Percentiles rank a stretch among this genome's conserved stretches.
Conservation (phyloP, 208 protist species). For the Wallacemonas sp. region DNA sequence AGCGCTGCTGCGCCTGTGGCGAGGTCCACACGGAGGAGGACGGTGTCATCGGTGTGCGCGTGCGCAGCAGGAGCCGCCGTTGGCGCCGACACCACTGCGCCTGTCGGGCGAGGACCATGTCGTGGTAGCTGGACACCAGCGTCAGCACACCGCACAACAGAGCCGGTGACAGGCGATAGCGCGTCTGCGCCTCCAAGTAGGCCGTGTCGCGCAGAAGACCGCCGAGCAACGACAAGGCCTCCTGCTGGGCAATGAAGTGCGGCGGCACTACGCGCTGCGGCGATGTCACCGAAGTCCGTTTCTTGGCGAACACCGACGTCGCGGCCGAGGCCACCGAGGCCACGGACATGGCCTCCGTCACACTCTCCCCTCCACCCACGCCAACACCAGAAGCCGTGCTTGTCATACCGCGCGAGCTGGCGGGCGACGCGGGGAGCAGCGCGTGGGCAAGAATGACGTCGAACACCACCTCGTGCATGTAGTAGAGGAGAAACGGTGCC, state of each 20-base stretch:
- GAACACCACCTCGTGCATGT: constrained; percentile 20
- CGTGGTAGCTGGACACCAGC: constrained; percentile 20
- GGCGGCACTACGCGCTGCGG: neutral
- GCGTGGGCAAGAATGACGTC: constrained; percentile 9
- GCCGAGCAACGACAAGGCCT: constrained; percentile 33
- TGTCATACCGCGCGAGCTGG: neutral
- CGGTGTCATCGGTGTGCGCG: too few species aligned
- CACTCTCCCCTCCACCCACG: too few species aligned
- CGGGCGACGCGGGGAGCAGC: neutral
- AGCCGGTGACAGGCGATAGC: constrained; percentile 56
- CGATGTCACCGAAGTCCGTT: neutral
- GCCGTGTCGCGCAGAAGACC: constrained; percentile 31
- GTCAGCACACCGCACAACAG: constrained; percentile 56
- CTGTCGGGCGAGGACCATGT: neutral
- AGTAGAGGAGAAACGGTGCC: constrained; percentile 33
- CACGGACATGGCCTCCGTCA: too few species aligned
- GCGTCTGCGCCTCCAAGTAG: constrained; percentile 31
- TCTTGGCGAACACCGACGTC: too few species aligned
- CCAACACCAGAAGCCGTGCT: too few species aligned
- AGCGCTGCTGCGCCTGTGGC: too few species aligned
- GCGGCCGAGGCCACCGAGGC: too few species aligned
- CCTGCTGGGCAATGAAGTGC: constrained; percentile 39
- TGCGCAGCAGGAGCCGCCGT: neutral
- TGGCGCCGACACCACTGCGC: constrained; percentile 3
- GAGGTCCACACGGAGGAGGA: too few species aligned